These are phyloP conservation scores for Irpex sp. DNA, from an alignment of 1,284 basidiomycete genomes.

Conservation along the genomic window DNA sequence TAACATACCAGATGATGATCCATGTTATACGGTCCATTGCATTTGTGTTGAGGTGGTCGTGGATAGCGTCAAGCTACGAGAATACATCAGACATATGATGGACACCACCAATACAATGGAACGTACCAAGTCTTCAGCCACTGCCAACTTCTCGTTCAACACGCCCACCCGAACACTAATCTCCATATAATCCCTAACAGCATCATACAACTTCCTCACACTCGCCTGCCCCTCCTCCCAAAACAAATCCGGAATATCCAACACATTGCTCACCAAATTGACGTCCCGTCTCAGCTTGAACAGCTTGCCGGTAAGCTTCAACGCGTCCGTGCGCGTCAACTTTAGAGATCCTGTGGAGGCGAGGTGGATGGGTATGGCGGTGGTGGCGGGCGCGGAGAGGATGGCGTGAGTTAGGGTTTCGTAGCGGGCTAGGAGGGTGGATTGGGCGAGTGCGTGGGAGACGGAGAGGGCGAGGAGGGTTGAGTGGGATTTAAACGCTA, in stretches of 20 bases:
- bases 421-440: constrained; percentile 87
- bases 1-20: constrained; percentile 85
- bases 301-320: constrained; percentile 80
- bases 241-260: constrained; percentile 93
- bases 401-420: constrained; percentile 81
- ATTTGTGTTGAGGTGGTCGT: constrained; percentile 88
- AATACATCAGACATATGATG: constrained; percentile 9
- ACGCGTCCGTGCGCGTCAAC: constrained; percentile 78
- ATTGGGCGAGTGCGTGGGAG: constrained; percentile 92
- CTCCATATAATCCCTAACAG: constrained; percentile 94
- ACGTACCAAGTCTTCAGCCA: constrained; percentile 85
- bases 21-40: constrained; percentile 94
- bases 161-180: constrained; percentile 79
- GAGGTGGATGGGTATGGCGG: constrained; percentile 84
- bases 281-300: constrained; percentile 91
- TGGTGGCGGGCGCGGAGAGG: constrained; percentile 72
- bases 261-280: constrained; percentile 90
- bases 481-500: constrained; percentile 86
- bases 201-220: constrained; percentile 86
- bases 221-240: constrained; percentile 83
- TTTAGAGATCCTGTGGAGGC: constrained; percentile 77
- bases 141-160: constrained; percentile 85
- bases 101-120: neutral
- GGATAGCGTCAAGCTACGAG: constrained; percentile 85
- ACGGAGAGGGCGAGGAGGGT: constrained; percentile 88